A percentile compares a stretch with the other conserved stretches of the same genome.
phyloP scores from a whole-genome alignment of 129 eudicot species.

The Smallanthus sonchifolius region DNA sequence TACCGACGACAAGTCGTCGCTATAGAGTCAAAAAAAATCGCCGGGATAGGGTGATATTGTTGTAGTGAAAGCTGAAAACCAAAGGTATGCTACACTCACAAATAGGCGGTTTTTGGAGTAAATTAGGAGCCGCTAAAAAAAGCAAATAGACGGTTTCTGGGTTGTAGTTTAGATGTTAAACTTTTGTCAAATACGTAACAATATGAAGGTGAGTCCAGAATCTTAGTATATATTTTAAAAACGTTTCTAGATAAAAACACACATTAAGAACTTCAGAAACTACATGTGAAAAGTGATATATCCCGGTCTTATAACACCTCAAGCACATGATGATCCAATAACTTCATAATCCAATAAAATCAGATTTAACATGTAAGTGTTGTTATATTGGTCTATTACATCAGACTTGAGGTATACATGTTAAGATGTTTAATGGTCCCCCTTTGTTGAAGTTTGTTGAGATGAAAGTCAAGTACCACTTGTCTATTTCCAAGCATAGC shows the following conservation, averaged over 20 bases:
- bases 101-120: background rate
- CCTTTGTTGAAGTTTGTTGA: slow-evolving; percentile 32
- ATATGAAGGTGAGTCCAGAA: background rate
- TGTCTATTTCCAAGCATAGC: slow-evolving; percentile 6
- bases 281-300: background rate
- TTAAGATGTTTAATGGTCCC: slow-evolving; percentile 22
- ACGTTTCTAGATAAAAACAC: background rate
- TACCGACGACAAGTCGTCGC: too few relatives aligned
- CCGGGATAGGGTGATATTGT: too few relatives aligned
- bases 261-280: background rate
- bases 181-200: too few relatives aligned
- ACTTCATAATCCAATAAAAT: background rate
- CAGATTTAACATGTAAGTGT: background rate
- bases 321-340: background rate
- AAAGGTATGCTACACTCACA: background rate
- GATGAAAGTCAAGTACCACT: slow-evolving; percentile 32
- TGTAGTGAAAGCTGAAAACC: background rate
- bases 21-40: too few relatives aligned
- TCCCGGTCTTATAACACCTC: too few relatives aligned
- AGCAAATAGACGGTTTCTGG: too few relatives aligned
- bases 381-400: background rate
- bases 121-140: too few relatives aligned
- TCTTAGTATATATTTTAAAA: background rate
- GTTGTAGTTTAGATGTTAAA: too few relatives aligned
- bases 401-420: background rate